phyloP scores from a whole-genome alignment of 1,284 basidiomycete species.

The Xanthoconium separans region DNA sequence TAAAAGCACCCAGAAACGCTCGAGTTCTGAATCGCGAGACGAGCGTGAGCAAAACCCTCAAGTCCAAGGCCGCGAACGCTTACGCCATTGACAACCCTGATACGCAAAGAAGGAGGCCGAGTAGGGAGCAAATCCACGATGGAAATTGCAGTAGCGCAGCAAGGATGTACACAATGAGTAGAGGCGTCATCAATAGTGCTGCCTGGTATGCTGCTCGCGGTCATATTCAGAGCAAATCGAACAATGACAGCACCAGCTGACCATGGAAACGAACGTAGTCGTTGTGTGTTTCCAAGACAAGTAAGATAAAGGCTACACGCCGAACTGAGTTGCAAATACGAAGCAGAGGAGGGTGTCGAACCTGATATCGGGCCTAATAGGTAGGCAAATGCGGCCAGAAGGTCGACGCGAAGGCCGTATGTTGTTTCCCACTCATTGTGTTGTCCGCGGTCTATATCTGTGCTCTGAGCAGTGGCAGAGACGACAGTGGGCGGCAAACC shows the following conservation, averaged over 20 bases:
- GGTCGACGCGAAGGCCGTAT: conserved; percentile 65
- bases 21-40: conserved; percentile 43
- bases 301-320: conserved; percentile 59
- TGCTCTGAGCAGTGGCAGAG: conserved; percentile 40
- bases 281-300: conserved; percentile 78
- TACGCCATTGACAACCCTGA: conserved; percentile 57
- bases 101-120: conserved; percentile 44
- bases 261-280: conserved; percentile 82
- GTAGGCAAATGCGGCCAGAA: conserved; percentile 69
- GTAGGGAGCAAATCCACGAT: conserved; percentile 45
- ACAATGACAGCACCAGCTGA: conserved; percentile 33
- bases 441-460: conserved; percentile 42
- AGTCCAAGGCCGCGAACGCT: conserved; percentile 24
- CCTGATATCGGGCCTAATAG: conserved; percentile 74
- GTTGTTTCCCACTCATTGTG: conserved; percentile 72
- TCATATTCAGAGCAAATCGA: conserved; percentile 5
- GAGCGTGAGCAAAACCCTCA: conserved; percentile 6
- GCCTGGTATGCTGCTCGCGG: conserved; percentile 71
- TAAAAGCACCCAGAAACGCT: conserved; percentile 66
- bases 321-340: conserved; percentile 1
- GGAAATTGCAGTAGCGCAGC: conserved; percentile 52
- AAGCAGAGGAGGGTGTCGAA: conserved; percentile 33
- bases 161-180: conserved; percentile 62
- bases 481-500: conserved; percentile 55
- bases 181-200: conserved; percentile 66